These are phyloP conservation scores for Fraxinus ornus DNA, from an alignment of 305 asterid genomes.

Conservation along the genomic window DNA sequence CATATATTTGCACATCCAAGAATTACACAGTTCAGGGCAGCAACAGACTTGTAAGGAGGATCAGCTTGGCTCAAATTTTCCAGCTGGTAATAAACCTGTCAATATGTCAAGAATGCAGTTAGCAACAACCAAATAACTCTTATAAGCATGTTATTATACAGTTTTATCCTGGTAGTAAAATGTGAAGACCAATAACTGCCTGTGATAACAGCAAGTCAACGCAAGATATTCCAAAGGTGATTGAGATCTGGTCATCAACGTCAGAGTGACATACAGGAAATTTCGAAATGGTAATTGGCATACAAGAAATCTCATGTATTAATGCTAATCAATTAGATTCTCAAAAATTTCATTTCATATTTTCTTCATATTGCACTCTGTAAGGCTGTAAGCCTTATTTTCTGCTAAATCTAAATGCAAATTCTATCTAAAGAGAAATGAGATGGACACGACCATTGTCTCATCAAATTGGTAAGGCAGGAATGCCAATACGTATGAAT, in stretches of 20 bases:
- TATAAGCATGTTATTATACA: slow-evolving; percentile 8
- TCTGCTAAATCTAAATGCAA: neutral
- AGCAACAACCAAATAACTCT: slow-evolving; percentile 10
- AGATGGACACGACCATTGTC: neutral
- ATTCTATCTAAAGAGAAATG: neutral
- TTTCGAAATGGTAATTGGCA: neutral
- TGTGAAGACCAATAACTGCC: slow-evolving; percentile 3
- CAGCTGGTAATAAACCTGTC: slow-evolving; percentile 84
- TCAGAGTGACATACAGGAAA: neutral
- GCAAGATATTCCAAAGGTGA: slow-evolving; percentile 4
- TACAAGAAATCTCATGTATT: neutral
- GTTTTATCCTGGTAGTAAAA: neutral
- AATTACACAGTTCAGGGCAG: slow-evolving; percentile 77
- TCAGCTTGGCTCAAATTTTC: slow-evolving; percentile 67
- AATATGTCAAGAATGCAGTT: slow-evolving; percentile 26
- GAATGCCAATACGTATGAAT: neutral
- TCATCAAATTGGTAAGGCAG: neutral
- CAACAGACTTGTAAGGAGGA: slow-evolving; percentile 73
- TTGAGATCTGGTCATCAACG: neutral
- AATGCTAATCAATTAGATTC: neutral
- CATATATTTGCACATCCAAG: slow-evolving; percentile 90
- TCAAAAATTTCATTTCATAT: neutral
- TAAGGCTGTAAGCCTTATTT: neutral
- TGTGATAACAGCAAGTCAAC: slow-evolving; percentile 10
- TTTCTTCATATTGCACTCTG: neutral